Conservation (phyloP, 441 rosid species). For the Caryocar brasiliense region DNA sequence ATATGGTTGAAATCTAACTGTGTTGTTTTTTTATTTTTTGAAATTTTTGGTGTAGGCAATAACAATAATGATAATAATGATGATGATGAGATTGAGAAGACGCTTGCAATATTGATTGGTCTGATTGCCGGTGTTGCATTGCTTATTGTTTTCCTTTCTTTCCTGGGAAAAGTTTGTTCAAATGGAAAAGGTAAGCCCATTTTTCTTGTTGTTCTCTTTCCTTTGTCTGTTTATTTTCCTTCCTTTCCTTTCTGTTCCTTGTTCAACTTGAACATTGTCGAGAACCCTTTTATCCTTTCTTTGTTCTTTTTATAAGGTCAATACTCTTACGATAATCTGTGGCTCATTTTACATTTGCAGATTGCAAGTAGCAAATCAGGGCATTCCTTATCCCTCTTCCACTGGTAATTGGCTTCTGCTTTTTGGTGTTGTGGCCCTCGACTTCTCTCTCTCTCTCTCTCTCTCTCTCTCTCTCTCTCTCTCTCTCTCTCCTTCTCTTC, state of each 20-base stretch:
- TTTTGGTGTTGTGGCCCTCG: conserved; percentile 8
- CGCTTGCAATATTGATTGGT: conserved; percentile 71
- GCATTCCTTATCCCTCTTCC: not conserved
- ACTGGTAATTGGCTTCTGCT: conserved; percentile 9
- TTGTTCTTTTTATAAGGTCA: not conserved
- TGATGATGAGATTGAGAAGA: conserved; percentile 57
- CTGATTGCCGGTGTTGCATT: conserved; percentile 63
- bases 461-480: not conserved
- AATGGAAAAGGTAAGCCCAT: conserved; percentile 40
- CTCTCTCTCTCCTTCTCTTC: not conserved
- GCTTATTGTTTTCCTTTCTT: conserved; percentile 59
- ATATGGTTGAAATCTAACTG: not conserved
- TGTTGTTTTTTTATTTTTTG: not conserved
- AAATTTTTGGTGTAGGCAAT: conserved; percentile 14
- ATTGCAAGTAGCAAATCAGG: conserved; percentile 28
- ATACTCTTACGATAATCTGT: not conserved
- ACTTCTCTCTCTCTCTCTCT: conserved; percentile 16
- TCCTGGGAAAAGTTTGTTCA: conserved; percentile 44
- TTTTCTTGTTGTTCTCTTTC: no score
- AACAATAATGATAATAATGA: conserved; percentile 19
- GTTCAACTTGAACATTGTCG: not conserved
- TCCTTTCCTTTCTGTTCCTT: not conserved
- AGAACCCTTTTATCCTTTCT: not conserved
- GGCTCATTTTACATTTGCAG: conserved; percentile 19
- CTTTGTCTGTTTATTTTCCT: not conserved